Base-by-base conservation (phyloP, 2,329 filamentous ascomycete species). In the Zymoseptoria passerinii region DNA sequence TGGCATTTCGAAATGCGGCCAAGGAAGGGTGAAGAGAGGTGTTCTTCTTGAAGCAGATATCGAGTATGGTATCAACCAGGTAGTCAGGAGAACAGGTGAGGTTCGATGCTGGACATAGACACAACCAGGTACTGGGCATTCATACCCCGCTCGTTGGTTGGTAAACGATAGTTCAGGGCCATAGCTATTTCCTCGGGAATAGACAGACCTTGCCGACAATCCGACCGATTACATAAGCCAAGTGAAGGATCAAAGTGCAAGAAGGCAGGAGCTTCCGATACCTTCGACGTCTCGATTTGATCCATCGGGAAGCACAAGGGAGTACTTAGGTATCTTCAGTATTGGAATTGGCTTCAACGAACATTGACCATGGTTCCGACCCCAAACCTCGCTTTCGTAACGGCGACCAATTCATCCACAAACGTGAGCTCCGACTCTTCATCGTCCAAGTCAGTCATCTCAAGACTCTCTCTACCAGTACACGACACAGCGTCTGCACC, bases 1-100 rank as follows among this genome's bases (percentile, higher is more conserved):
- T 1, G 82, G 81, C 84, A 87, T 87, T 13, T 50, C 73, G 8
- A 23, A 28, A 2, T 52, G 50, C 13, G 6, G 19, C 16, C 9
- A 23, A 29, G 18, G 8, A 6, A 53, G 35, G 8, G 19, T 48
- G 13, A 6, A 56, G 40, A 51, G 19, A 52, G 28, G 6, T 50
- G 23, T 23, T 23, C 2, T 2, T 23, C 23, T 13, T 10, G 18
- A 5, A 35, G 28, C 16, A 16, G 35, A 7, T 1, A 16, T 6
- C 13, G 7, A n/a, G 1, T 4, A 6, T 16, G 13, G 16, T n/a
- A 44, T 16, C 13, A 44, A 44, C 35, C 13, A 44, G 16, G n/a
- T 13, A 16, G 13, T 44, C 9, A 44, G 6, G 10, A 16, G 13
- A 16, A 7, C 35, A 44, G 35, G 35, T 44, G 35, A 44, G 16